Percentiles rank a stretch among this genome's conserved stretches.
Conservation (phyloP, 257 asterid species). For the Penstemon davidsonii region DNA sequence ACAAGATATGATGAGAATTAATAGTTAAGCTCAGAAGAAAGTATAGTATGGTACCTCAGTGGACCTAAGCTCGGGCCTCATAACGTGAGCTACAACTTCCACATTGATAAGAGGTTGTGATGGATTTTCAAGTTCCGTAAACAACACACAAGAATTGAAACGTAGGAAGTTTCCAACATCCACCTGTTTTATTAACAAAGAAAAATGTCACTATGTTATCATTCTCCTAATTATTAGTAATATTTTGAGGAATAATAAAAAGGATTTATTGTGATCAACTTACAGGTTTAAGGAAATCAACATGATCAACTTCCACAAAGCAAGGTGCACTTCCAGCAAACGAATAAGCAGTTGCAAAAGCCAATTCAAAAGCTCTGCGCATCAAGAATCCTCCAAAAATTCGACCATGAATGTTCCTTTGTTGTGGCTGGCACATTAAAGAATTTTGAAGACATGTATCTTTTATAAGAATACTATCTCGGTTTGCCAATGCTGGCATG, state of each 20-base stretch:
- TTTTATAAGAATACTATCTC: constrained; percentile 78
- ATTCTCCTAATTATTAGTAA: no score
- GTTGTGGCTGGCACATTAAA: constrained; percentile 91
- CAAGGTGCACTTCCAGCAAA: constrained; percentile 83
- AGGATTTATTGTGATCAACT: constrained; percentile 30
- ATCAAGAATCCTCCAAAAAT: constrained; percentile 92
- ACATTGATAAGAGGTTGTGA: constrained; percentile 70
- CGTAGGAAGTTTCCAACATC: constrained; percentile 95
- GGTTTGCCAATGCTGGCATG: constrained; percentile 92
- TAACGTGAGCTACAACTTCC: constrained; percentile 92
- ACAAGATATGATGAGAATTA: background rate
- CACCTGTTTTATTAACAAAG: constrained; percentile 53
- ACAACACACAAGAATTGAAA: constrained; percentile 81
- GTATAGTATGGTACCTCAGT: constrained; percentile 61
- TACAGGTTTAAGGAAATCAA: constrained; percentile 87
- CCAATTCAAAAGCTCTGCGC: constrained; percentile 89
- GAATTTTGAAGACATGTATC: constrained; percentile 89
- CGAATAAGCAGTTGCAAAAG: constrained; percentile 77
- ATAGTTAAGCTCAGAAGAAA: background rate
- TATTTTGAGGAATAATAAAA: no score
- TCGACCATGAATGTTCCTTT: constrained; percentile 87
- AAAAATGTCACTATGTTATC: background rate
- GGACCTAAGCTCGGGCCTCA: constrained; percentile 77
- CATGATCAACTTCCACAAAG: constrained; percentile 90
- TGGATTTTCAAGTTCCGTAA: constrained; percentile 67